Base-by-base conservation (phyloP, 495 filamentous ascomycete species). In the Aspergillus sclerotioniger region DNA sequence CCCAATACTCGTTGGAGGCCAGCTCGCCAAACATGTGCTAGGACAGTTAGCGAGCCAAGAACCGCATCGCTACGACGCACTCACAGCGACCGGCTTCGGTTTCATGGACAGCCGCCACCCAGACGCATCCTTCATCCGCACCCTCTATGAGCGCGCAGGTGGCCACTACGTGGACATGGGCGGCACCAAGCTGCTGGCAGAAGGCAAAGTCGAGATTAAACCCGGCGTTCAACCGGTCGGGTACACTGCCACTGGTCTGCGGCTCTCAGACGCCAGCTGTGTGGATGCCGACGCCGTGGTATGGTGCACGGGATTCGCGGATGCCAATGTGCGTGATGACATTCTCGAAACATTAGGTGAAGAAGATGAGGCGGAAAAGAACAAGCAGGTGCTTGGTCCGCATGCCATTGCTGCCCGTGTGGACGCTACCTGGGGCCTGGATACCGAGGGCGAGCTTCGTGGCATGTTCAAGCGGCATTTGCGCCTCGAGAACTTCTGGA, bases 151-250 rank as follows among this genome's bases (percentile, higher is more conserved):
- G 25, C 57, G 59, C 0, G 61, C 61, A 19, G 75, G 75, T 9
- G 75, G 47, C 8, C 71, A 78, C 60, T 74, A 78, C 49, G 64
- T 78, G 6, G 73, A 78, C 54, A 64, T 75, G 7, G 73, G 73
- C 10, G 71, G 65, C 12, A 71, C 66, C 16, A 64, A 65, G 48
- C 44, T 70, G 28, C 62, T 76, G 16, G 67, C 60, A 8, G 63
- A 71, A 28, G 65, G 71, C 0, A 66, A 63, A 41, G 61, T 52
- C n/a, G 67, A 64, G 31, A 48, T 77, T 28, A 71, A 71, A 51
- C 56, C 67, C 6, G 52, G 56, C 29, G 60, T 67, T 8, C 59
- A 69, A 12, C 68, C 69, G n/a, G 54, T 64, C 9, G 55, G 43
- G 3, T 69, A 70, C 25, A 74, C 68, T 5, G 35, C 54, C n/a